phyloP scores from a whole-genome alignment of 164 flowering plant genomes.

The Nelumbo lutea region DNA sequence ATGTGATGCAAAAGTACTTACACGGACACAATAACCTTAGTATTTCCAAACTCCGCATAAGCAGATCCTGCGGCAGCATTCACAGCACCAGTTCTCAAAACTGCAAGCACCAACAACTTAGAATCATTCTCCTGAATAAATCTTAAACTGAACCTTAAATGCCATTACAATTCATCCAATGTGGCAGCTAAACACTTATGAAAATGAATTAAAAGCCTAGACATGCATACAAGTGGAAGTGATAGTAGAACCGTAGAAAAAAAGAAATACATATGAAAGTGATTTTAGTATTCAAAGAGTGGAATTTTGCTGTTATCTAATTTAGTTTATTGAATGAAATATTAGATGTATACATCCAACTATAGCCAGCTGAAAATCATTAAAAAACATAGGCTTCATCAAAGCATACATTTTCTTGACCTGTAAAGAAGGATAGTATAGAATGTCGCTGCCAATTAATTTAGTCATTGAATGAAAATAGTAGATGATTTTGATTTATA shows the following conservation, averaged over 20 bases:
- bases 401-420: background rate
- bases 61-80: constrained; percentile 95
- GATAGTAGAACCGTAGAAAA: background rate
- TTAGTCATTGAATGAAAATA: background rate
- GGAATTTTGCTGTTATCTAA: too few species aligned
- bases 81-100: constrained; percentile 82
- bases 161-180: background rate
- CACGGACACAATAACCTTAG: constrained; percentile 97
- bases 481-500: background rate
- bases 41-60: constrained; percentile 88
- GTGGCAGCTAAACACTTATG: background rate
- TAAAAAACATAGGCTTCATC: too few species aligned
- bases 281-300: too few species aligned
- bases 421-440: background rate
- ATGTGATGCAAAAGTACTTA: constrained; percentile 35
- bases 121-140: background rate
- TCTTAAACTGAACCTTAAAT: background rate
- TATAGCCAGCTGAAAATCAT: background rate
- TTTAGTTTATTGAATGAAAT: background rate
- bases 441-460: background rate
- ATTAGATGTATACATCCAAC: background rate
- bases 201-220: background rate
- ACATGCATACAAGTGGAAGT: background rate
- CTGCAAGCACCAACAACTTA: constrained; percentile 32
- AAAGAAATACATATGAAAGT: background rate